Evolutionary conservation across 2,329 filamentous ascomycete genomes (phyloP).

Genomic region (Grosmannia huntii): DNA sequence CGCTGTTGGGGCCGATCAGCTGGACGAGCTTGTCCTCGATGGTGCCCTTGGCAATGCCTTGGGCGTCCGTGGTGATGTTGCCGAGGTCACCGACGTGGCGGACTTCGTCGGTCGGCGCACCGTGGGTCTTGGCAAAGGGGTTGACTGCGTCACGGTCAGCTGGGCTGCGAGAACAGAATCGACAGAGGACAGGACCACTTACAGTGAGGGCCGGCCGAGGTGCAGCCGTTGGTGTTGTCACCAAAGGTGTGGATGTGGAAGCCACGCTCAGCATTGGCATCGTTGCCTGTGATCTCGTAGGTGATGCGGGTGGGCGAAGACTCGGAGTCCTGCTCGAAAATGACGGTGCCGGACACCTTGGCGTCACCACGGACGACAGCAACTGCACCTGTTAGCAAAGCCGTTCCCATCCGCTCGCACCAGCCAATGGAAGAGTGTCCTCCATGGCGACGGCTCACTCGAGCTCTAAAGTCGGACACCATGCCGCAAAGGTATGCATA

Average conservation of each 20-base stretch:
- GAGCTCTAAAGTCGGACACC: background rate
- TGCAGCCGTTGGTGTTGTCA: constrained; percentile 99
- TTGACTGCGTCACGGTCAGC: constrained; percentile 53
- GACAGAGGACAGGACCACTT: constrained; percentile 24
- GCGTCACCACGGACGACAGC: constrained; percentile 96
- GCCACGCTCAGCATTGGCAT: constrained; percentile 90
- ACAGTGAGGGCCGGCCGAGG: constrained; percentile 96
- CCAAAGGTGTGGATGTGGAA: constrained; percentile 99
- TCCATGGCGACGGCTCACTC: no score
- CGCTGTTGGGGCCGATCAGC: constrained; percentile 89
- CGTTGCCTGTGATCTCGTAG: constrained; percentile 87
- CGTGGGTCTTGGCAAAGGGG: constrained; percentile 85
- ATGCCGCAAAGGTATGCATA: background rate
- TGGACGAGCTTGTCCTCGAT: constrained; percentile 75
- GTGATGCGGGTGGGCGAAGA: constrained; percentile 69
- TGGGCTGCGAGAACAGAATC: background rate
- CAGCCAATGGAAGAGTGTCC: background rate
- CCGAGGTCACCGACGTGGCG: constrained; percentile 96
- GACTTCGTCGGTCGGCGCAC: constrained; percentile 65
- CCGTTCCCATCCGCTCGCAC: no score
- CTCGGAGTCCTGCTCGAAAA: constrained; percentile 87
- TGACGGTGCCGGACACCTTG: constrained; percentile 84
- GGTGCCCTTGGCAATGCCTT: constrained; percentile 80
- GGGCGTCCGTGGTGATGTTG: constrained; percentile 89
- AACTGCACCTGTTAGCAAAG: constrained; percentile 40